Base-by-base conservation (phyloP, 257 asterid genomes). In the Solanum lycopersicoides region DNA sequence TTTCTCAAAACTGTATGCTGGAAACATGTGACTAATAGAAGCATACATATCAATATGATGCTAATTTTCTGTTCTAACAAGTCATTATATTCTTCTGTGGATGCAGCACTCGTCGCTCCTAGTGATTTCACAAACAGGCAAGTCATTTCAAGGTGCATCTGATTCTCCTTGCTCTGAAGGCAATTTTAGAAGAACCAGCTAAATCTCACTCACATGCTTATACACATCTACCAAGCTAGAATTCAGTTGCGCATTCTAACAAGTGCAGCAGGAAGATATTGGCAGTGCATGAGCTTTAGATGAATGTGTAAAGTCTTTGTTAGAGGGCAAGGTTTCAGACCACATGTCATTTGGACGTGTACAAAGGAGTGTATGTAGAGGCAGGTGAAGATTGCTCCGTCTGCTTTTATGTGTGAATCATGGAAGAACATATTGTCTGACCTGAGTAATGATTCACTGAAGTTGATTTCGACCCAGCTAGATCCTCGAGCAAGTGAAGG, bases 91-190 rank as follows among this genome's bases (percentile, higher is more conserved):
- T 32, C 45, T 35, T 73, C 83, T 32, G 47, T 72, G 63, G 53
- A 86, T 89, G 88, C 96, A 96, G 99, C 89, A 86, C 69, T 92
- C 98, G 30, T 93, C 98, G 8, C 88, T 96, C 87, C 89, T 94
- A 80, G 90, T 96, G 89, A 90, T 96, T 86, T 90, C 95, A 68
- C 94, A 92, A 87, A 88, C 85, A 88, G 88, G 85, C 66, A 68
- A 23, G 82, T 84, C 94, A 23, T 68, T 88, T 89, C 65, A 86
- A 87, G 90, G 88, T n/a, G 83, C 85, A 28, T 83, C 83, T 69
- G 89, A 88, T 65, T 89, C 90, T 71, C 84, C 86, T 80, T 23
- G 73, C 37, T 73, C 32, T 11, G 76, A 45, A 74, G 66, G 45
- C 28, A 30, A 72, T 10, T 20, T 9, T 16, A 47, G 71, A 86